Percentiles rank a stretch among this genome's conserved stretches.
Conservation (phyloP, 2,329 filamentous ascomycete species). For the Immersiporthe knoxdaviesiana region DNA sequence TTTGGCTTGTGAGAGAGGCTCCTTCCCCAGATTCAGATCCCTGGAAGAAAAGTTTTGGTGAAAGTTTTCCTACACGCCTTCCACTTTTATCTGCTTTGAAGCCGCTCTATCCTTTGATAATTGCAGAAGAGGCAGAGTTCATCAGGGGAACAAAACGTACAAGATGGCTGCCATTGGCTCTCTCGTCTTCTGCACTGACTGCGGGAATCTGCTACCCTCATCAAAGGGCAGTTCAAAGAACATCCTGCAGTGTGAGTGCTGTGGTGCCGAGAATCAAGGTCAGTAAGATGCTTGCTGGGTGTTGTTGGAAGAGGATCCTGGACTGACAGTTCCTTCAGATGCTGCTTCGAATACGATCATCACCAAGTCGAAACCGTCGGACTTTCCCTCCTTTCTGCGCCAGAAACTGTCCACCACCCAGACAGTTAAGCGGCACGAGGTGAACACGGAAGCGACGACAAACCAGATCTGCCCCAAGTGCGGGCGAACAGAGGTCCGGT, state of each 20-base stretch:
- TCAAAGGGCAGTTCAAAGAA: slow-evolving; percentile 77
- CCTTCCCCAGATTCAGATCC: slow-evolving; percentile 21
- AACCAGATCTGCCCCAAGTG: slow-evolving; percentile 78
- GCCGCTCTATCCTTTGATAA: slow-evolving; percentile 14
- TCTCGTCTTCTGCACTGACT: slow-evolving; percentile 89
- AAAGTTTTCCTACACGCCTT: not conserved
- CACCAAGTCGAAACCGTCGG: slow-evolving; percentile 83
- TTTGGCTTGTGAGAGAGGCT: slow-evolving; percentile 18
- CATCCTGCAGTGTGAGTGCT: slow-evolving; percentile 81
- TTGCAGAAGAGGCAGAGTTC: not conserved
- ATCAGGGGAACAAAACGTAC: slow-evolving; percentile 17
- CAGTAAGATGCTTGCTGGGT: slow-evolving; percentile 31
- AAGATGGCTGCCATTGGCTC: slow-evolving; percentile 87
- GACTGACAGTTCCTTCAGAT: slow-evolving; percentile 51
- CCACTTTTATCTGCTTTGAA: not conserved
- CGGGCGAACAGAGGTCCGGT: slow-evolving; percentile 80
- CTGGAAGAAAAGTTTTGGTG: slow-evolving; percentile 18
- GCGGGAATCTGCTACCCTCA: slow-evolving; percentile 84
- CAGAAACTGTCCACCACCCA: slow-evolving; percentile 88
- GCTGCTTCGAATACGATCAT: slow-evolving; percentile 74
- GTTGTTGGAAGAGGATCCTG: not conserved
- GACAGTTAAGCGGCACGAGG: slow-evolving; percentile 75
- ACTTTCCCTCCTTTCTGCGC: slow-evolving; percentile 88
- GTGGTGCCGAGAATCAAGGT: slow-evolving; percentile 85
- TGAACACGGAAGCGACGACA: slow-evolving; percentile 71